Base-by-base conservation (phyloP, 2,329 filamentous ascomycete species). In the Fusarium graminum region DNA sequence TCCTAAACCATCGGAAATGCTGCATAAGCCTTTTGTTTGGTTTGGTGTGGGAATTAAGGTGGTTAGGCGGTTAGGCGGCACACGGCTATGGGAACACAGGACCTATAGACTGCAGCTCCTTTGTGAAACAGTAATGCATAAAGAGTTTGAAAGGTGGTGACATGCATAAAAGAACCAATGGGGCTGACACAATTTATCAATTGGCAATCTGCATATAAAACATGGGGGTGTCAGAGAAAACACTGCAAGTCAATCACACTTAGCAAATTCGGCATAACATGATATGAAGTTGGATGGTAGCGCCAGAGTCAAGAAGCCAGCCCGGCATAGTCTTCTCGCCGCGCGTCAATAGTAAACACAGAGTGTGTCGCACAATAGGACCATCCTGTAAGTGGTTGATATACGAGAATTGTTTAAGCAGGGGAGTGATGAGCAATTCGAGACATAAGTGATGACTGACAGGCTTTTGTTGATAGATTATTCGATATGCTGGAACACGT, bases 71-170 rank as follows among this genome's bases (percentile, higher is more conserved):
- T 51, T 56, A 38, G 49, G 45, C 45, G 40, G 66, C 40, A 60
- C 59, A 53, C 38, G 45, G 42, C 40, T 22, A 62, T 40, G 44
- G 65, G 53, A 19, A 29, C 47, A 58, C 65, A 45, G 41, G n/a
- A 22, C 26, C 32, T 30, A 47, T 46, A 38, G 13, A 41, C 29
- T 44, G 34, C 32, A 44, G 26, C 43, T 65, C 17, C 39, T 46
- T 40, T 34, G 36, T 25, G 14, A 41, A 17, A 34, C 42, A 28
- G 38, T 26, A 29, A 36, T 26, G n/a, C 34, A 36, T 36, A 16
- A 36, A 36, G 10, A 41, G 49, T 19, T 40, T 22, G 34, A 22
- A 16, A 43, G 51, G 26, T 53, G 43, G 19, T 25, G 40, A 30
- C 36, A 52, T 26, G 39, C 25, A 44, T 22, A 38, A 29, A 47